Evolutionary conservation across 192 early-diverging fungal genomes (phyloP).

Genomic region (Coemansia sp.): DNA sequence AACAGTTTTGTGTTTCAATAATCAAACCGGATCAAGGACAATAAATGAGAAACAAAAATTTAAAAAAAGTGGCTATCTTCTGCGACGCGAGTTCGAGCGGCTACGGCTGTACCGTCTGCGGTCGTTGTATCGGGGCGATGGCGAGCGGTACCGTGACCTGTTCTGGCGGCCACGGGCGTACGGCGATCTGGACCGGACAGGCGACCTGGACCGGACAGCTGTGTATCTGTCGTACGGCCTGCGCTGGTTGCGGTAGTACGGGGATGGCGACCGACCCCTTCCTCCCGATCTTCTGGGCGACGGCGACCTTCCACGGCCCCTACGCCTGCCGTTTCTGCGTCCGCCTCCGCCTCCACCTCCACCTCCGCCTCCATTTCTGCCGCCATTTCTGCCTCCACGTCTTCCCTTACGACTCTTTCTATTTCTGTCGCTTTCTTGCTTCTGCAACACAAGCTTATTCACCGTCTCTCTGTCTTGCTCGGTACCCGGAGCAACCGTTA

Average conservation of each 20-base stretch:
- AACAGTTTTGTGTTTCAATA: neutral
- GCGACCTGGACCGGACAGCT: constrained; percentile 31
- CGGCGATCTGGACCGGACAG: constrained; percentile 36
- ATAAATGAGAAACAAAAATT: constrained; percentile 2
- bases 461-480: neutral
- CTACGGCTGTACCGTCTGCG: constrained; percentile 35
- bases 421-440: too few species aligned
- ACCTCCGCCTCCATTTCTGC: neutral
- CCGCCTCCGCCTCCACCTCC: too few species aligned
- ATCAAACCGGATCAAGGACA: neutral
- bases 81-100: constrained; percentile 45
- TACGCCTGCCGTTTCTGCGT: too few species aligned
- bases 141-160: constrained; percentile 28
- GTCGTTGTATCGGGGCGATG: constrained; percentile 30
- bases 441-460: too few species aligned
- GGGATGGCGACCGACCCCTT: constrained; percentile 38
- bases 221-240: constrained; percentile 19
- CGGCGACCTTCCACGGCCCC: constrained; percentile 5
- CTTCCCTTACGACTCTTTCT: neutral
- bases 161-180: constrained; percentile 15
- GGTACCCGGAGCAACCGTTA: constrained; percentile 10
- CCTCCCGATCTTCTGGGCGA: constrained; percentile 10
- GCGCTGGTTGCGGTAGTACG: constrained; percentile 21
- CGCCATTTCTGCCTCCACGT: neutral
- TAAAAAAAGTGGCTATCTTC: constrained; percentile 20